Evolutionary conservation across 208 protist genomes (phyloP), one percentile per base, ranked within the genome.

Genomic region (Porcisia hertigi): DNA sequence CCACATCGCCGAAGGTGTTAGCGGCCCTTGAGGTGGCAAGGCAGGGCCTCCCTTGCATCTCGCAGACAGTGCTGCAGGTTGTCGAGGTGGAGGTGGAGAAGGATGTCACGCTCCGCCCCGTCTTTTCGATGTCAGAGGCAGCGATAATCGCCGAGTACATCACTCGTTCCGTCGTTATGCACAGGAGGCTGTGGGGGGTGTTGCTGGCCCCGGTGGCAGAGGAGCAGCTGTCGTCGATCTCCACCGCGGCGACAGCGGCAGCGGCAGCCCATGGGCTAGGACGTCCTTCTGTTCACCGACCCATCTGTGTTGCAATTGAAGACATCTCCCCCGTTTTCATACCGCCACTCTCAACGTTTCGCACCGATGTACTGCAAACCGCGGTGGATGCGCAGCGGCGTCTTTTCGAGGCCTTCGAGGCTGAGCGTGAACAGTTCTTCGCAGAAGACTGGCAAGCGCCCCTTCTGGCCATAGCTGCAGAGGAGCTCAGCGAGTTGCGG

Each of bases 111-210:
- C 78, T 92, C 60, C 86, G 86, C 20, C 81, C 89, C n/a, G 81
- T 91, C 74, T 93, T 94, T 71, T 85, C 84, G 23, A 69, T 87
- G 45, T 62, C 75, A 6, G 90, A 94, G 79, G 86, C 83, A 23
- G 85, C 87, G 45, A 54, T 71, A 0, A 75, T 95, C 47, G 81
- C 92, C 25, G 82, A 91, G 41, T 92, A 85, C 67, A 76, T 96
- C 49, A 88, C 84, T 20, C 64, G 73, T n/a, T 89, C 90, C 6
- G 77, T 81, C 1, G 69, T 89, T n/a, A 81, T 55, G 67, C 92
- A 96, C 71, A 92, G 88, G 78, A 76, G 83, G 16, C 84, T 96
- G 69, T 91, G 91, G 80, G 76, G 60, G 16, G 59, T 75, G 6
- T 47, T 92, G 59, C 70, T 94, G 63, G 49, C 18, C 0, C 65